Base-by-base conservation (phyloP, 176 grass and related monocot species). In the Zoysia japonica region DNA sequence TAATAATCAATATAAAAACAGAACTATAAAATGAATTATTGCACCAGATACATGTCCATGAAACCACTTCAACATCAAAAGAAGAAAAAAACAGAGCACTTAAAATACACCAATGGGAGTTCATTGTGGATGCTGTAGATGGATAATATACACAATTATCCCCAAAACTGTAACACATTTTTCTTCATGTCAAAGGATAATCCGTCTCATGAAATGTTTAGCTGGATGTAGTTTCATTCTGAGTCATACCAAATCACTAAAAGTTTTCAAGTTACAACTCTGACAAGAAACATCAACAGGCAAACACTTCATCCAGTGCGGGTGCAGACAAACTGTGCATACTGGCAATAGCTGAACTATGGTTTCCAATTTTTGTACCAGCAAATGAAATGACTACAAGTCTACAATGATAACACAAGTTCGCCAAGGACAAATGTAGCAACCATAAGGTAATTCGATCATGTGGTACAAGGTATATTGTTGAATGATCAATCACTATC, bases 211-310 rank as follows among this genome's bases (percentile, higher is more conserved):
- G 16, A 65, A 40, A 12, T 20, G 14, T 39, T 64, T 55, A 70
- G 3, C 3, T 77, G 72, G 50, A 71, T 28, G 42, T n/a, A 82
- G 20, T 15, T 41, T 9, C 16, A 48, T 28, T 17, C 2, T 28
- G 7, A 10, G 11, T 11, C 15, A 4, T 47, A 76, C 65, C 14
- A 70, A 76, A 63, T 47, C 40, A 70, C 5, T 55, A 70, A 70
- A 39, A 74, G 12, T 42, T 70, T 51, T 6, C 72, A 75, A 69
- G 11, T 7, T 52, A 78, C 9, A 20, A 52, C 36, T 86, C 19
- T 52, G 43, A 28, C 28, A 28, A 28, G 28, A 74, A 74, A 55
- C 13, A 67, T 70, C 36, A 55, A 74, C 43, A 61, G 11, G 47
- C 4, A 10, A 17, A 72, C n/a, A 64, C 44, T 41, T 38, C 16